Evolutionary conservation across 1,284 basidiomycete genomes (phyloP).

Genomic region (Phlebopus sp.): DNA sequence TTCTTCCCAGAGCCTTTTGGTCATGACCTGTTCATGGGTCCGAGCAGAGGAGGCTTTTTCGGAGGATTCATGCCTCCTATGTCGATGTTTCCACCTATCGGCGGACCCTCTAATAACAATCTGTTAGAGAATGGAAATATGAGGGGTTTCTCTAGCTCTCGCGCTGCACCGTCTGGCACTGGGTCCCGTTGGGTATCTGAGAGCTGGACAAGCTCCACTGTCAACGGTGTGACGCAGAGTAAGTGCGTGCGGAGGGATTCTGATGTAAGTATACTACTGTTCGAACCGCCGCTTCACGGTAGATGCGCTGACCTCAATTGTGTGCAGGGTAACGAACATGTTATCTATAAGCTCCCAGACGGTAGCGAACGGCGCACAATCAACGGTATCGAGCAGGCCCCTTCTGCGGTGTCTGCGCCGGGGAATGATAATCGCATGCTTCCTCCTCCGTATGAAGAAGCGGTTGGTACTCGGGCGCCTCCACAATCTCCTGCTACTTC

Average conservation of each 20-base stretch:
- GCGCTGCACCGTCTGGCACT: conserved; percentile 12
- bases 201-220: conserved; percentile 48
- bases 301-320: conserved; percentile 3
- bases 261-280: conserved; percentile 39
- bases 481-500: conserved; percentile 9
- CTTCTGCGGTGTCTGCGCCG: conserved; percentile 1
- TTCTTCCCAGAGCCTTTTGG: conserved; percentile 17
- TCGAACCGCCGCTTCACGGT: background rate
- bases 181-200: conserved; percentile 46
- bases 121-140: conserved; percentile 12
- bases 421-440: background rate
- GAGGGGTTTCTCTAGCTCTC: conserved; percentile 4
- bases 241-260: conserved; percentile 55
- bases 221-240: conserved; percentile 66
- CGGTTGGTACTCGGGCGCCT: background rate
- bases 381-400: conserved; percentile 64
- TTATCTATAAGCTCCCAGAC: conserved; percentile 60
- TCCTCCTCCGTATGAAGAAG: conserved; percentile 22
- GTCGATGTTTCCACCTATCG: conserved; percentile 9
- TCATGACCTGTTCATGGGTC: conserved; percentile 15
- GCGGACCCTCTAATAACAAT: conserved; percentile 1
- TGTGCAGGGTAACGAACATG: conserved; percentile 67
- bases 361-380: conserved; percentile 61
- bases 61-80: conserved; percentile 2
- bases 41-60: conserved; percentile 25